Evolutionary conservation across 2,329 filamentous ascomycete species (phyloP).

Genomic region (Aspergillus sojae): DNA sequence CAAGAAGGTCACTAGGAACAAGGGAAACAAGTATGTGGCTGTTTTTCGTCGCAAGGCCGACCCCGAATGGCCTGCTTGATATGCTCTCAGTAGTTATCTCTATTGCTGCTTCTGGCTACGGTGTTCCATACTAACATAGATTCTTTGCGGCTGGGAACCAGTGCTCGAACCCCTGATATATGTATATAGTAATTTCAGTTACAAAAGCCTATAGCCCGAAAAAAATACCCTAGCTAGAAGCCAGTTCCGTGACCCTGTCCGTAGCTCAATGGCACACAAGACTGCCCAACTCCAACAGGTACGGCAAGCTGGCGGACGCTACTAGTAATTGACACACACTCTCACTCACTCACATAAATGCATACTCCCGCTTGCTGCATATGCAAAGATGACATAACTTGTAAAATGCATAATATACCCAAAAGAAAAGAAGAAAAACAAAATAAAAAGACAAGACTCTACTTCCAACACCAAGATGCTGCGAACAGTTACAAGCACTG

Average conservation of each 20-base stretch:
- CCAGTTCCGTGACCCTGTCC: not conserved
- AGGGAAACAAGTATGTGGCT: constrained; percentile 87
- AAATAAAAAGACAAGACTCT: not conserved
- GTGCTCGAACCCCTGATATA: not conserved
- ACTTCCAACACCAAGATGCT: not conserved
- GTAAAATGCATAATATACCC: not conserved
- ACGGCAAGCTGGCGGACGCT: not conserved
- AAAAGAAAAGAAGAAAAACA: not conserved
- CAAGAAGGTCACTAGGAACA: constrained; percentile 92
- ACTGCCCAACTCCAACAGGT: not conserved
- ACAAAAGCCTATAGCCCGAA: not conserved
- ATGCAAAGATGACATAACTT: constrained; percentile 5
- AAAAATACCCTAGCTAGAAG: not conserved
- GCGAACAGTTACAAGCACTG: not conserved
- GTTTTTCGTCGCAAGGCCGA: constrained; percentile 81
- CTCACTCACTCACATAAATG: not conserved
- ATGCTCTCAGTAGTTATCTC: not conserved
- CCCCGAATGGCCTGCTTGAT: constrained; percentile 64
- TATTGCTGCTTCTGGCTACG: not conserved
- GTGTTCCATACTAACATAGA: not conserved
- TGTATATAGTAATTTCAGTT: not conserved
- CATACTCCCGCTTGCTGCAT: constrained; percentile 13
- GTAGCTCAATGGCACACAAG: not conserved
- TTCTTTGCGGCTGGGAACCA: not conserved
- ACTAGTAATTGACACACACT: not conserved